Evolutionary conservation across 2,329 filamentous ascomycete species (phyloP).

Genomic region (Fusarium dlaminii): DNA sequence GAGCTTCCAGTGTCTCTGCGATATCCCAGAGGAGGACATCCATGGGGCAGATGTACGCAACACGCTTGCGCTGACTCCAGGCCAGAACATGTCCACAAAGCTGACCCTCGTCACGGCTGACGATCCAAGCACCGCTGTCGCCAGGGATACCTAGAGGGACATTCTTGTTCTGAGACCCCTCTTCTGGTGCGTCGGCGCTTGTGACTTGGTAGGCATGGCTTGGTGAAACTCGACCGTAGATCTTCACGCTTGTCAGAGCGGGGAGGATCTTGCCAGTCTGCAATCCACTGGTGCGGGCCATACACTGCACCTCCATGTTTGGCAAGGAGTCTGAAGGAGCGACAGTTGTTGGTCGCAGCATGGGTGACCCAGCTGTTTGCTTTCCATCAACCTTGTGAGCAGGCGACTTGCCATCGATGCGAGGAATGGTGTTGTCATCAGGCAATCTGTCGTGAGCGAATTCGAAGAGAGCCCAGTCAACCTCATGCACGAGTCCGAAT

Average conservation of each 20-base stretch:
- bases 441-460: constrained; percentile 78
- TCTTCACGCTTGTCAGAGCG: constrained; percentile 84
- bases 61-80: constrained; percentile 81
- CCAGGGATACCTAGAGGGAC: constrained; percentile 75
- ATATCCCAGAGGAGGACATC: constrained; percentile 89
- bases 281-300: constrained; percentile 86
- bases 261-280: constrained; percentile 81
- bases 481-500: constrained; percentile 82
- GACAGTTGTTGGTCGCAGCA: constrained; percentile 65
- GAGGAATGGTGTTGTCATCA: constrained; percentile 74
- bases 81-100: constrained; percentile 92
- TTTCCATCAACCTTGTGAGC: constrained; percentile 10
- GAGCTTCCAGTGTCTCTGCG: constrained; percentile 76
- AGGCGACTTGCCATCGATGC: constrained; percentile 24
- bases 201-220: constrained; percentile 74
- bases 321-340: constrained; percentile 71
- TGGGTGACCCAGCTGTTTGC: constrained; percentile 43
- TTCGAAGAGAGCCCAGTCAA: constrained; percentile 93
- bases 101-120: constrained; percentile 79
- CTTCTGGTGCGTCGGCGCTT: constrained; percentile 46
- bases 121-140: constrained; percentile 92
- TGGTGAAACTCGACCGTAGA: constrained; percentile 84
- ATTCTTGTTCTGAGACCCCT: constrained; percentile 26
- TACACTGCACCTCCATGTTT: constrained; percentile 83
- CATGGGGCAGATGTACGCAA: constrained; percentile 96